phyloP scores from a whole-genome alignment of 345 rosid species.

The Arabis hirsuta region DNA sequence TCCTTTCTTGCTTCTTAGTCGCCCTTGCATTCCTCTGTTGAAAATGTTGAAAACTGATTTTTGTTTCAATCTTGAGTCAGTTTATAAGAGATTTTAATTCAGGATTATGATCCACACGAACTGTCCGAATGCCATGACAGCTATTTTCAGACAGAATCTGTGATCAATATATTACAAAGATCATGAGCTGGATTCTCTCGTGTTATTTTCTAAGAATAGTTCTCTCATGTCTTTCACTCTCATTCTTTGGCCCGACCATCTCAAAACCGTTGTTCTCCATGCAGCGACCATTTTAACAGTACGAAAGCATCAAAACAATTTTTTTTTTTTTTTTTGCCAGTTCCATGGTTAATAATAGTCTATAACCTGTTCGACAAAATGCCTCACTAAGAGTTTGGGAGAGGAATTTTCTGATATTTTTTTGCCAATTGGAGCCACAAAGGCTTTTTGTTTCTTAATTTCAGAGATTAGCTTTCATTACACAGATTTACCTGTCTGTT shows the following conservation, averaged over 20 bases:
- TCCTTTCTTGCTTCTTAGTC: slow-evolving; percentile 25
- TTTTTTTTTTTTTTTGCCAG: no score
- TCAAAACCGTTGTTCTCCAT: neutral
- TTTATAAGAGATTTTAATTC: neutral
- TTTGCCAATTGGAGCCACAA: no score
- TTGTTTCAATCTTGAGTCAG: slow-evolving; percentile 13
- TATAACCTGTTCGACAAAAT: no score
- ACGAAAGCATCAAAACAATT: neutral
- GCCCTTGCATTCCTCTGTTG: neutral
- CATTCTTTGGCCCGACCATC: slow-evolving; percentile 7
- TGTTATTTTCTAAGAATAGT: slow-evolving; percentile 12
- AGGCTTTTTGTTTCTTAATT: no score
- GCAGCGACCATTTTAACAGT: neutral
- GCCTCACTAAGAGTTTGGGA: no score
- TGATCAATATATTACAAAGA: neutral
- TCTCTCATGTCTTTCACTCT: slow-evolving; percentile 6
- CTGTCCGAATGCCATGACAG: neutral
- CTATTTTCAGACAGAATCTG: slow-evolving; percentile 13
- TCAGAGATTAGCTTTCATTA: no score
- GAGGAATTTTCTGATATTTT: no score
- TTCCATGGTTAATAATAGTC: no score
- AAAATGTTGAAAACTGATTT: neutral
- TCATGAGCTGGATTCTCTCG: neutral
- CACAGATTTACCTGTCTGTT: no score
- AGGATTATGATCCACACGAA: neutral